Evolutionary conservation across 495 filamentous ascomycete species (phyloP).

Genomic region (Xylaria intraflava): DNA sequence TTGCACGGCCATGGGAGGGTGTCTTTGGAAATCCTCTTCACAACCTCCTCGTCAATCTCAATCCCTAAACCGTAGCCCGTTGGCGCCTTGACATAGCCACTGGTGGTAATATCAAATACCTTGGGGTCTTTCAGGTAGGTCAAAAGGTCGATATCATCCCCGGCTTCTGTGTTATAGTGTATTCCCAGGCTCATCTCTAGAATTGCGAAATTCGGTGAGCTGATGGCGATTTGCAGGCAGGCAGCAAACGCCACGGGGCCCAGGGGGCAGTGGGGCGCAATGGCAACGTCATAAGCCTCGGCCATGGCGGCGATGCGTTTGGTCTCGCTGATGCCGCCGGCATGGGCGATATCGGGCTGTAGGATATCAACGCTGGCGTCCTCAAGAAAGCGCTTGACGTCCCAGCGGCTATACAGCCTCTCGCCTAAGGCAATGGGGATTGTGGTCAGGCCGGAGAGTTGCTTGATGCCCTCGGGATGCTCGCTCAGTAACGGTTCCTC

Average conservation of each 20-base stretch:
- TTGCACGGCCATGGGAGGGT: slow-evolving; percentile 63
- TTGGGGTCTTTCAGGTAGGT: slow-evolving; percentile 57
- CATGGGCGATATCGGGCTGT: slow-evolving; percentile 68
- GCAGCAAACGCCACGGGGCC: slow-evolving; percentile 69
- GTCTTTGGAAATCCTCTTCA: slow-evolving; percentile 31
- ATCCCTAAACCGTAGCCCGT: slow-evolving; percentile 64
- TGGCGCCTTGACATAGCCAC: slow-evolving; percentile 58
- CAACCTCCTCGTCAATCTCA: slow-evolving; percentile 61
- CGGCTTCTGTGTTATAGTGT: slow-evolving; percentile 62
- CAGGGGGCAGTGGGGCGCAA: slow-evolving; percentile 70
- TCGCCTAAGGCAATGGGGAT: slow-evolving; percentile 69
- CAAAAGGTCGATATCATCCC: slow-evolving; percentile 52
- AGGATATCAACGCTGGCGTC: slow-evolving; percentile 61
- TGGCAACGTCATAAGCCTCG: slow-evolving; percentile 67
- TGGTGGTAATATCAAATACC: slow-evolving; percentile 52
- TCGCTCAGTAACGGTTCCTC: slow-evolving; percentile 69
- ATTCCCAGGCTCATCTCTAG: slow-evolving; percentile 75
- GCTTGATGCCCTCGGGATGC: slow-evolving; percentile 62
- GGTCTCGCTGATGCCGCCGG: slow-evolving; percentile 66
- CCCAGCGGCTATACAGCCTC: slow-evolving; percentile 64
- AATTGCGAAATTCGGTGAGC: slow-evolving; percentile 64
- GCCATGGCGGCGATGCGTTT: slow-evolving; percentile 65
- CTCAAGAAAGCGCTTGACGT: slow-evolving; percentile 65
- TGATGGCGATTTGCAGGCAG: slow-evolving; percentile 59
- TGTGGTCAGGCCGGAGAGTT: slow-evolving; percentile 52